phyloP scores from a whole-genome alignment of 768 basidiomycete species.

The Russula griseocarnosa region DNA sequence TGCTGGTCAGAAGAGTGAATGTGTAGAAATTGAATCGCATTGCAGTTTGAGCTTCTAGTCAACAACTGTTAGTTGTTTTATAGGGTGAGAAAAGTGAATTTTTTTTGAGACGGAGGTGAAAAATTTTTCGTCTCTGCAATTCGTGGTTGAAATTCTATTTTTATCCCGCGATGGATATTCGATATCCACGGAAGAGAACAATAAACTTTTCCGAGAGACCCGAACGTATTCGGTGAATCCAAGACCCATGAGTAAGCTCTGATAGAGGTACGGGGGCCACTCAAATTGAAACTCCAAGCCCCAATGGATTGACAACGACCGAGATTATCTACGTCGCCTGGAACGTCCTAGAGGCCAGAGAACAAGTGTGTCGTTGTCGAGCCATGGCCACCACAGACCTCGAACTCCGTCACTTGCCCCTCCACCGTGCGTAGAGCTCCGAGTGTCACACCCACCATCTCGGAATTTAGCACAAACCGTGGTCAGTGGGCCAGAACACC shows the following conservation, averaged over 20 bases:
- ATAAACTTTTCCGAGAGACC: no score
- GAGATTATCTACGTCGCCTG: constrained; percentile 64
- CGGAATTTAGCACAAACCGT: constrained; percentile 29
- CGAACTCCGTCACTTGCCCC: constrained; percentile 36
- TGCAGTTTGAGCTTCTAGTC: constrained; percentile 6
- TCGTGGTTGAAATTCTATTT: no score
- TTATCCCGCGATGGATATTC: no score
- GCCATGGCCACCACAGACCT: constrained; percentile 61
- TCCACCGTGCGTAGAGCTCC: constrained; percentile 33
- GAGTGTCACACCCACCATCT: constrained; percentile 37
- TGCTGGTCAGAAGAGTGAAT: constrained; percentile 37
- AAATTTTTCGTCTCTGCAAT: no score
- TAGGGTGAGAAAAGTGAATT: neutral
- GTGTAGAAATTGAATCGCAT: constrained; percentile 37
- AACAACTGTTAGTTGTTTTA: neutral
- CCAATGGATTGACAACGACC: no score
- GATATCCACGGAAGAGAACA: no score
- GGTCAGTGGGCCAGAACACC: constrained; percentile 53
- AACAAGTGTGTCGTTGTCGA: constrained; percentile 72
- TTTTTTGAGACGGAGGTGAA: neutral
- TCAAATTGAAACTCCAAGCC: constrained; percentile 67
- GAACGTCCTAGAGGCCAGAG: constrained; percentile 60
- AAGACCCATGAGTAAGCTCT: no score
- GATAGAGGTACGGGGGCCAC: constrained; percentile 37
- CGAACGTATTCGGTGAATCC: no score